Base-by-base conservation (phyloP, 495 filamentous ascomycete genomes). In the Penicillium lividum region DNA sequence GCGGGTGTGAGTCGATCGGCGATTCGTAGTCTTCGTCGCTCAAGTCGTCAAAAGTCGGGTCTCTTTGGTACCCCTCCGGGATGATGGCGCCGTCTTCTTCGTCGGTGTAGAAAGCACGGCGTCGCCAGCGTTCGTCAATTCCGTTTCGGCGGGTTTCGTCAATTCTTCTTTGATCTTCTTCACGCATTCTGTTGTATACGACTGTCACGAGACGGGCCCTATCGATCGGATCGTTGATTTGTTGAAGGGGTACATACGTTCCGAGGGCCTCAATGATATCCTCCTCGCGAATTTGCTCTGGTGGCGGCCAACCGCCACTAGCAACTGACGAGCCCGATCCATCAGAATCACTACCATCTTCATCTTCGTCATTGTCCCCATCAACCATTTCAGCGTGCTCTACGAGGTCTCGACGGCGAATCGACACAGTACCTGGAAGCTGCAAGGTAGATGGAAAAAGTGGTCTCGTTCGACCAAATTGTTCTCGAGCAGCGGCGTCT, bases 61-160 rank as follows among this genome's bases (percentile, higher is more conserved):
- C 81, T n/a, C 83, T 82, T 36, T 83, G 74, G 71, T 84, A 89
- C 28, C 83, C 86, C n/a, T 80, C 78, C 6, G 89, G 89, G 3
- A 83, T 77, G 9, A 73, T 65, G 6, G 81, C 81, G 10, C 89
- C 89, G 67, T 92, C 89, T 73, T 91, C 89, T 66, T 91, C 89
- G 44, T 93, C 90, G 22, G 89, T 80, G 63, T 93, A 93, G 62
- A 93, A 93, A 29, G 84, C 84, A 51, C 90, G 77, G 51, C 85
- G 78, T 59, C 82, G 82, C 87, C 89, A 90, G 48, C 89, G 84
- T 54, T 93, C 86, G 59, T 87, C 79, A 16, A 89, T 77, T 49
- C 82, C 84, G 49, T 77, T 77, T 22, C 72, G 73, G n/a, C 78
- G 73, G 34, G 69, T 63, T 29, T 75, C 69, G 45, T 78, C 64